Conservation (phyloP, 176 grass and related monocot genomes). For the Ananas comosus region DNA sequence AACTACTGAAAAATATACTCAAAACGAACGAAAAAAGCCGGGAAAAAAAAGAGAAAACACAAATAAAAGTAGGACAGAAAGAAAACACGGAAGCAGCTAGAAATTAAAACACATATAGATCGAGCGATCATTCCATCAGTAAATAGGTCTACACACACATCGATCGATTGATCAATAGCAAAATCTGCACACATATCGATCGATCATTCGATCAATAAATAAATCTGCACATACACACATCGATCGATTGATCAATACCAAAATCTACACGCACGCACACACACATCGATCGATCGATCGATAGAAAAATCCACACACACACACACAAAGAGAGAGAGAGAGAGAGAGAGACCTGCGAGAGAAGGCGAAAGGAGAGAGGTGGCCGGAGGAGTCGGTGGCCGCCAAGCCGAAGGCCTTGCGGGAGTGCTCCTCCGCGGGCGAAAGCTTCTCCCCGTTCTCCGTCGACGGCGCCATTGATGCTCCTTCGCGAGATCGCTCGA, state of each 20-base stretch:
- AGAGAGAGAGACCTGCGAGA: slow-evolving; percentile 31
- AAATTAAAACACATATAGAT: not conserved
- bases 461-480: slow-evolving; percentile 1
- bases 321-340: not conserved
- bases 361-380: slow-evolving; percentile 48
- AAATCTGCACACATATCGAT: not conserved
- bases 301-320: not conserved
- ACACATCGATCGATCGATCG: too few species aligned
- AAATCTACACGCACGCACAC: too few species aligned
- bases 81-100: too few species aligned
- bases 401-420: slow-evolving; percentile 45
- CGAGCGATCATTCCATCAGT: not conserved
- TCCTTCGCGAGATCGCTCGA: not conserved
- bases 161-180: too few species aligned
- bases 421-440: slow-evolving; percentile 25
- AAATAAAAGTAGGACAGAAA: too few species aligned
- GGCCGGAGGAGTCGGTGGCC: slow-evolving; percentile 41
- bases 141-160: not conserved
- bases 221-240: not conserved
- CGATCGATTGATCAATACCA: too few species aligned
- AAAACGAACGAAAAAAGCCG: too few species aligned
- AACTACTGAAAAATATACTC: too few species aligned
- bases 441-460: slow-evolving; percentile 11
- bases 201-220: not conserved
- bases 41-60: too few species aligned